A percentile compares a stretch with the other conserved stretches of the same genome.
These are phyloP conservation scores for Stipa capillata DNA, from an alignment of 176 grass and related monocot genomes.

Conservation along the genomic window DNA sequence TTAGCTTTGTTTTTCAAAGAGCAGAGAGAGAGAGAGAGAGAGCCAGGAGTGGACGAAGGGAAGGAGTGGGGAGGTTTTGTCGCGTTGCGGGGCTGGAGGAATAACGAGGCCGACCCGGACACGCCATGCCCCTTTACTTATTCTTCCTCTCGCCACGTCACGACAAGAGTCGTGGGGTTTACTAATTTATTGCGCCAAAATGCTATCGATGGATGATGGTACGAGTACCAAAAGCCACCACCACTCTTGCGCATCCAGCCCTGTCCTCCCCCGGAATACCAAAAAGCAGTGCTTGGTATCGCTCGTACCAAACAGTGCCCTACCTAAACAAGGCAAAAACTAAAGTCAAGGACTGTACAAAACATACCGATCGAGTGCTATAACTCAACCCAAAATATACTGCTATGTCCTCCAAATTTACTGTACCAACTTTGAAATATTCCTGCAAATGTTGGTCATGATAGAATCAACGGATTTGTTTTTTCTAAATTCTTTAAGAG, in stretches of 20 bases:
- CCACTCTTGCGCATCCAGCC: background rate
- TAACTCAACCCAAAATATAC: no score
- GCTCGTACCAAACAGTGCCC: no score
- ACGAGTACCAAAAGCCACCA: background rate
- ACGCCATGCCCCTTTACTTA: background rate
- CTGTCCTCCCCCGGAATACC: background rate
- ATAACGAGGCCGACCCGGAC: conserved; percentile 7
- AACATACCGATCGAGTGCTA: no score
- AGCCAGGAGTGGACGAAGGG: background rate
- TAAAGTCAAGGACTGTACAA: no score
- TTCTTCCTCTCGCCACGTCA: background rate
- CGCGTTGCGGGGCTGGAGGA: conserved; percentile 1
- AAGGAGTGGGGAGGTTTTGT: background rate
- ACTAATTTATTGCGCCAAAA: background rate
- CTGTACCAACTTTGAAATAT: no score
- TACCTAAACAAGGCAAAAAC: no score
- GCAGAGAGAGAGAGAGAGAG: background rate
- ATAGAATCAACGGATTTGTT: no score
- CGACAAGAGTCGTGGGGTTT: conserved; percentile 15
- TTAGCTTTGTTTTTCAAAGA: background rate
- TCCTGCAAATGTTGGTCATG: no score
- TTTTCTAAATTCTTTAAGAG: no score
- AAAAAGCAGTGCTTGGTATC: no score
- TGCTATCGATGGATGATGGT: background rate
- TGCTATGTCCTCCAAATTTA: no score